Evolutionary conservation across 2,329 filamentous ascomycete genomes (phyloP).

Genomic region (Sporothrix mexicana): DNA sequence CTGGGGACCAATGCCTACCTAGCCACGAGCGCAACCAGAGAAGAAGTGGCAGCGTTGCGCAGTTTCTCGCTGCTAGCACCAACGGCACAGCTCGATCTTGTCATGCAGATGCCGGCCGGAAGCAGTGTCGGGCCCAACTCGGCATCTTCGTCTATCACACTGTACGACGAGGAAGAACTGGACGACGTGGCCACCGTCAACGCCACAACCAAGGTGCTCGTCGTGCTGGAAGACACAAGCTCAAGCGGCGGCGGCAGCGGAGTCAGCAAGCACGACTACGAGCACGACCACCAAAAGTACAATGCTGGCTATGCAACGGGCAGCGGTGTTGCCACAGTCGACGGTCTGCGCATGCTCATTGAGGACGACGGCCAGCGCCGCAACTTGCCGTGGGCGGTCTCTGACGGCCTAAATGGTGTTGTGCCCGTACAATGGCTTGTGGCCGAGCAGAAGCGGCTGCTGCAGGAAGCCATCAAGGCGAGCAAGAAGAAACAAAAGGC

Average conservation of each 20-base stretch:
- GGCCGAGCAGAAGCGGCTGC: conserved; percentile 34
- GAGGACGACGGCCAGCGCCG: conserved; percentile 51
- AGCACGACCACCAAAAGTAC: background rate
- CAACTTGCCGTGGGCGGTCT: conserved; percentile 48
- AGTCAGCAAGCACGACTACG: conserved; percentile 34
- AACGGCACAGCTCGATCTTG: conserved; percentile 39
- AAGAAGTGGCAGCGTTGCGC: conserved; percentile 34
- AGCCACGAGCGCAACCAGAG: conserved; percentile 36
- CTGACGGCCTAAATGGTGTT: conserved; percentile 36
- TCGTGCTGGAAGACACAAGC: conserved; percentile 44
- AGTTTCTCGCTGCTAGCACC: conserved; percentile 47
- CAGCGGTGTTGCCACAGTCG: conserved; percentile 42
- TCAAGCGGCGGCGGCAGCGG: conserved; percentile 40
- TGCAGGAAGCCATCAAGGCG: conserved; percentile 26
- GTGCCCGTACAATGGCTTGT: conserved; percentile 40
- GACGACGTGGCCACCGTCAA: conserved; percentile 38
- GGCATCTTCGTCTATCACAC: conserved; percentile 17
- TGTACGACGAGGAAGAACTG: conserved; percentile 33
- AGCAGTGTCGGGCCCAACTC: background rate
- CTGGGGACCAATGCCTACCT: background rate
- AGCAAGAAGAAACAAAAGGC: background rate
- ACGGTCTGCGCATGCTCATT: conserved; percentile 48
- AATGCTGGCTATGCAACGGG: background rate
- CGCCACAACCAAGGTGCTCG: conserved; percentile 44
- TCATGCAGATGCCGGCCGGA: conserved; percentile 36